These are phyloP conservation scores for Mycena amicta DNA, from an alignment of 768 basidiomycete species.

Conservation along the genomic window DNA sequence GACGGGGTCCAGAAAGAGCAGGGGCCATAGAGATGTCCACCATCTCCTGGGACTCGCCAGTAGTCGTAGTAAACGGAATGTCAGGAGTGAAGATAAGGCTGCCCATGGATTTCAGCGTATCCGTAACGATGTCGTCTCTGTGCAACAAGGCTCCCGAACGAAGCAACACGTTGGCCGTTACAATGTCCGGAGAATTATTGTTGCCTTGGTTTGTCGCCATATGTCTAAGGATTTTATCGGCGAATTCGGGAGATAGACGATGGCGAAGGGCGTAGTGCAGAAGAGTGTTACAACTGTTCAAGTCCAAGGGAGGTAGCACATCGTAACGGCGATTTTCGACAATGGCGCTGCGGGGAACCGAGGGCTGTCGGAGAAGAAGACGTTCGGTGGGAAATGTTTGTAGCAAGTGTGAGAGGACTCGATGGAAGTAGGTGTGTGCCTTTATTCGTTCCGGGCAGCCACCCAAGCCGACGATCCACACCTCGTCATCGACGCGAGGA, in stretches of 20 bases:
- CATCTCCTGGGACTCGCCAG: conserved; percentile 1
- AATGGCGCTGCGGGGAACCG: conserved; percentile 18
- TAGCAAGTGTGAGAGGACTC: conserved; percentile 46
- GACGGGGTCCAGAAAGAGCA: not conserved
- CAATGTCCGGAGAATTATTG: conserved; percentile 45
- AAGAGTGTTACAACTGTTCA: conserved; percentile 59
- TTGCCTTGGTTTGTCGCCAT: conserved; percentile 49
- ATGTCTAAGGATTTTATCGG: conserved; percentile 52
- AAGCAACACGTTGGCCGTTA: conserved; percentile 62
- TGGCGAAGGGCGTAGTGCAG: conserved; percentile 68
- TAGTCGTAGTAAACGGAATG: not conserved
- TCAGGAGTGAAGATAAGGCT: not conserved
- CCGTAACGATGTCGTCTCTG: conserved; percentile 42
- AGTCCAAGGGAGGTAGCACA: conserved; percentile 37
- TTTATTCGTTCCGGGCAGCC: conserved; percentile 32
- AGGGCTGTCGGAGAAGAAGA: conserved; percentile 24
- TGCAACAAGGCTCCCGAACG: conserved; percentile 57
- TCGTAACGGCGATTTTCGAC: conserved; percentile 9
- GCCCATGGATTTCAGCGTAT: conserved; percentile 38
- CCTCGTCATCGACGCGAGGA: conserved; percentile 41
- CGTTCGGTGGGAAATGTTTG: conserved; percentile 30
- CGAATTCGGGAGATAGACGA: conserved; percentile 52
- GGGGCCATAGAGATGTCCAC: not conserved
- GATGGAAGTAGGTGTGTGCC: conserved; percentile 52
- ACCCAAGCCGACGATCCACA: conserved; percentile 38